These are phyloP conservation scores for Cyclotella choctawhatcheeana DNA, from an alignment of 108 stramenopile species.

Conservation along the genomic window DNA sequence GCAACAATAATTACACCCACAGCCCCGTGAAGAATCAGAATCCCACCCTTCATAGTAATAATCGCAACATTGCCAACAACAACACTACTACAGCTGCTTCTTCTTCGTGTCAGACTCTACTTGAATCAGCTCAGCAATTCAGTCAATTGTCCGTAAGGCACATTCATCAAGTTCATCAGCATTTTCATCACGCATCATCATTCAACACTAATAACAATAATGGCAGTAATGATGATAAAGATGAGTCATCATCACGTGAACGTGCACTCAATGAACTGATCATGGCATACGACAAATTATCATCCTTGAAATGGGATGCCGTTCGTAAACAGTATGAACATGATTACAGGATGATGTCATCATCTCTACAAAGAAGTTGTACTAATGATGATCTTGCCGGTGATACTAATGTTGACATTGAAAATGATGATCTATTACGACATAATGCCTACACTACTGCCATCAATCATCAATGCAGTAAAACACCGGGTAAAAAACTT, in stretches of 20 bases:
- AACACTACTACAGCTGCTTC: background rate
- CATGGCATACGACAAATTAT: slow-evolving; percentile 31
- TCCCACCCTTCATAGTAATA: too few relatives aligned
- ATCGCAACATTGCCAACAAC: too few relatives aligned
- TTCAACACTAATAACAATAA: too few relatives aligned
- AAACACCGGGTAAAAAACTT: background rate
- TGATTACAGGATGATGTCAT: too few relatives aligned
- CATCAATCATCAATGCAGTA: too few relatives aligned
- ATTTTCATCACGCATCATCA: slow-evolving; percentile 2
- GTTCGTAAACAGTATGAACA: slow-evolving; percentile 30
- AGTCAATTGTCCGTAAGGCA: slow-evolving; percentile 27
- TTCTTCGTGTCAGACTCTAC: background rate
- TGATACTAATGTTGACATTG: slow-evolving; percentile 2
- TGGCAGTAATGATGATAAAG: too few relatives aligned
- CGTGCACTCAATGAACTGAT: slow-evolving; percentile 34
- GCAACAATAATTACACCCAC: too few relatives aligned
- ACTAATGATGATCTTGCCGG: too few relatives aligned
- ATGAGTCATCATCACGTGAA: too few relatives aligned
- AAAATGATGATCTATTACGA: background rate
- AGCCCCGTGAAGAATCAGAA: too few relatives aligned
- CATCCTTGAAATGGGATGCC: slow-evolving; percentile 36
- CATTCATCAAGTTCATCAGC: slow-evolving; percentile 25
- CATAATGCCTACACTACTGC: background rate
- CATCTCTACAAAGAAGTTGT: too few relatives aligned
- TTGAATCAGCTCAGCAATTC: slow-evolving; percentile 31